Percentiles rank a stretch among this genome's conserved stretches.
Conservation (phyloP, 768 basidiomycete species). For the Boletus subparvulus region DNA sequence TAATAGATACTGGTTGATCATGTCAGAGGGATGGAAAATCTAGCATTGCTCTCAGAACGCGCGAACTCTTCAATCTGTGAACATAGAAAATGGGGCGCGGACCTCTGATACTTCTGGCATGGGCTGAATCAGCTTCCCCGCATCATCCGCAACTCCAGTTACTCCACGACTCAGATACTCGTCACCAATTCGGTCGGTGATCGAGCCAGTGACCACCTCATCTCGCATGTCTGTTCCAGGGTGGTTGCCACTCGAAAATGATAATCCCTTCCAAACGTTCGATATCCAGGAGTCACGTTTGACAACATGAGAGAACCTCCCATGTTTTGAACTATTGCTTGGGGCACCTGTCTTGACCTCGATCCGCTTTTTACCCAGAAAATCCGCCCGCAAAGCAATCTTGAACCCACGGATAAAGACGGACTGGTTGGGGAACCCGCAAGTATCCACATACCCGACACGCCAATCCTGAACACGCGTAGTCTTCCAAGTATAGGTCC, state of each 20-base stretch:
- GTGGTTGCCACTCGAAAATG: background rate
- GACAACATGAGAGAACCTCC: background rate
- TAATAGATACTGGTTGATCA: constrained; percentile 9
- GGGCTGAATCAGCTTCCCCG: background rate
- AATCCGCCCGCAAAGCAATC: constrained; percentile 8
- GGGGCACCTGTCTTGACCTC: background rate
- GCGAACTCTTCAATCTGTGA: background rate
- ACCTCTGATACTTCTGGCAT: background rate
- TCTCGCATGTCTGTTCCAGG: background rate
- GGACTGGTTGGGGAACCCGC: constrained; percentile 19
- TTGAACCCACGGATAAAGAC: constrained; percentile 31
- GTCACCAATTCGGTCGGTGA: background rate
- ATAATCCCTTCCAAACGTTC: background rate
- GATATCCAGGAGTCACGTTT: constrained; percentile 9
- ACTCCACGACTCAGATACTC: background rate
- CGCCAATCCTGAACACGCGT: constrained; percentile 8
- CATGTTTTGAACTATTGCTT: background rate
- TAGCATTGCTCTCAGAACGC: background rate
- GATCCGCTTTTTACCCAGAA: background rate
- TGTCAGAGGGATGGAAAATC: constrained; percentile 14
- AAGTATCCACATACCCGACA: background rate
- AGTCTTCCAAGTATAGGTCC: constrained; percentile 10
- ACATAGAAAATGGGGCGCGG: background rate
- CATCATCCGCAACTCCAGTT: background rate
- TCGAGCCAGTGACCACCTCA: no score